phyloP scores from a whole-genome alignment of 2,329 filamentous ascomycete genomes.

The Phyllosticta capitalensis region DNA sequence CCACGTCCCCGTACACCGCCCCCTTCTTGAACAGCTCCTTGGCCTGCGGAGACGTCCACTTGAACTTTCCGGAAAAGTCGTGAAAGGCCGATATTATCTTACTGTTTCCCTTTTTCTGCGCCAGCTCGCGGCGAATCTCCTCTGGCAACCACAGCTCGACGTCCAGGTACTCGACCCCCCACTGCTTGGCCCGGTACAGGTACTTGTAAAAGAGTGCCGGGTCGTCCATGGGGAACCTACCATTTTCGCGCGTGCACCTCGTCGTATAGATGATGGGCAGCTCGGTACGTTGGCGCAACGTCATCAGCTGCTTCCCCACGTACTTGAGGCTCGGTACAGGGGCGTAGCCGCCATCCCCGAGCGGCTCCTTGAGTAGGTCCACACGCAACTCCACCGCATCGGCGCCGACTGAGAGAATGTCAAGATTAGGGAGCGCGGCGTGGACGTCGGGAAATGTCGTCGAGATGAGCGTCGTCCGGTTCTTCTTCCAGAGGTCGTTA shows the following conservation, averaged over 20 bases:
- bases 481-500: constrained; percentile 66
- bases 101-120: constrained; percentile 63
- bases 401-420: constrained; percentile 77
- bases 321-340: constrained; percentile 69
- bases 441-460: constrained; percentile 82
- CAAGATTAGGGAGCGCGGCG: constrained; percentile 71
- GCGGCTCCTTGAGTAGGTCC: constrained; percentile 66
- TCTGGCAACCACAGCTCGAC: constrained; percentile 83
- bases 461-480: constrained; percentile 74
- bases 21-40: constrained; percentile 63
- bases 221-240: constrained; percentile 74
- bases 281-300: constrained; percentile 72
- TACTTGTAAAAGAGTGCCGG: constrained; percentile 67
- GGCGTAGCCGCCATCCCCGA: constrained; percentile 51
- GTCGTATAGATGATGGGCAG: constrained; percentile 87
- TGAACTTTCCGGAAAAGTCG: constrained; percentile 76
- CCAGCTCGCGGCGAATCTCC: constrained; percentile 57
- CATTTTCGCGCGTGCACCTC: constrained; percentile 71
- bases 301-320: constrained; percentile 78
- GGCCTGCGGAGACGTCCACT: constrained; percentile 67
- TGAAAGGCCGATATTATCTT: constrained; percentile 89
- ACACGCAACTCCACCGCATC: constrained; percentile 80
- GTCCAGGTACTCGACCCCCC: constrained; percentile 84
- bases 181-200: constrained; percentile 74
- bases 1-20: constrained; percentile 67